Base-by-base conservation (phyloP, 116 monocot species). In the Zostera marina region DNA sequence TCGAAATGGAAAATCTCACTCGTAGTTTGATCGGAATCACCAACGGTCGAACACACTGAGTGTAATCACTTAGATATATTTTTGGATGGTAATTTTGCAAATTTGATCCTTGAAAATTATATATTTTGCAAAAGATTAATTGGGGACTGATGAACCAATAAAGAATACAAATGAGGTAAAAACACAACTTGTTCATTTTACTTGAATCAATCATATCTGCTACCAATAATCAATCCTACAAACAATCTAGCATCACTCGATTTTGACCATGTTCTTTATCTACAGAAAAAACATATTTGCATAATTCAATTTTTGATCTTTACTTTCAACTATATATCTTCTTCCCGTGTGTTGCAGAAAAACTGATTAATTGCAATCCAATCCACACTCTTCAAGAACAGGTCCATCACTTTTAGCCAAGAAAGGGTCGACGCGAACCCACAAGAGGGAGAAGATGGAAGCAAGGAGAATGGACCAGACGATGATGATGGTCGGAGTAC, bases 401-500 rank as follows among this genome's bases (percentile, higher is more conserved):
- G 24, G 22, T 0, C 54, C 24, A 0, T 25, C 16, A 11, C 16
- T 25, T 17, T 54, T 54, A 14, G 22, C 11, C 44, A 45, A 45
- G 5, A 45, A 45, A 11, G 44, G 44, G 21, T 54, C 44, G 1
- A 45, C 32, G 5, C 32, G 32, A 32, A 32, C 32, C 32, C 32
- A 32, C 32, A 32, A 32, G 32, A 32, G 32, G 32, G 32, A 32
- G 5, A 32, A 32, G 32, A 32, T 32, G 5, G 32, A 32, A 1
- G 48, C 32, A 32, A 32, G 32, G 32, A 32, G 32, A 32, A 32
- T 32, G 32, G 32, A 32, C 32, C 32, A 32, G 32, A 48, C 48
- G 11, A 48, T 48, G 1, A 48, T 48, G 48, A 48, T 48, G 48
- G 48, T 48, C 3, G 48, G 48, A 48, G 48, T 48, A n/a, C 48